phyloP scores from a whole-genome alignment of 2,329 filamentous ascomycete genomes.

The Chaetomium strumarium region DNA sequence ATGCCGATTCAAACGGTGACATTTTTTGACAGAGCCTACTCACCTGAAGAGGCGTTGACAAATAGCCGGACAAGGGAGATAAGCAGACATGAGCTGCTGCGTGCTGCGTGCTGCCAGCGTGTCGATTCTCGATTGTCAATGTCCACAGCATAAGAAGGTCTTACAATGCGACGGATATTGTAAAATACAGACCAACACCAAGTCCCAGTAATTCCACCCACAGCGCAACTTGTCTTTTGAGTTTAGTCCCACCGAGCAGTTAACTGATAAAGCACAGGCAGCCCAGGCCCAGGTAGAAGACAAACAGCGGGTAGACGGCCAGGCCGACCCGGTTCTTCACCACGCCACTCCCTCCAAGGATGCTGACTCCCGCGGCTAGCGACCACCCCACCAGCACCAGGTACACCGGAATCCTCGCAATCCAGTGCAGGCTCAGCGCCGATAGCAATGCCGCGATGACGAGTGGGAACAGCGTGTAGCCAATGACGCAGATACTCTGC shows the following conservation, averaged over 20 bases:
- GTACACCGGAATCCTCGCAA: constrained; percentile 86
- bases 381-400: constrained; percentile 86
- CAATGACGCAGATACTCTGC: constrained; percentile 95
- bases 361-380: constrained; percentile 89
- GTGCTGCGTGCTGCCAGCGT: too few relatives aligned
- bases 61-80: too few relatives aligned
- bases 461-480: constrained; percentile 94
- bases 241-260: background rate
- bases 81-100: too few relatives aligned
- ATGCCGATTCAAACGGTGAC: too few relatives aligned
- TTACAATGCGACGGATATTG: constrained; percentile 7
- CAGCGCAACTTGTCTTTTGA: background rate
- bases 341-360: constrained; percentile 89
- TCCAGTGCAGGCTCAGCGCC: constrained; percentile 69
- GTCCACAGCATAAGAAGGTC: background rate
- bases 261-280: constrained; percentile 97
- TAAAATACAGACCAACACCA: constrained; percentile 9
- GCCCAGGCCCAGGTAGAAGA: constrained; percentile 90
- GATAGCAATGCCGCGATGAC: constrained; percentile 89
- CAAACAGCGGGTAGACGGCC: constrained; percentile 88
- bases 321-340: constrained; percentile 91
- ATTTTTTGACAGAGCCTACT: too few relatives aligned
- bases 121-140: too few relatives aligned
- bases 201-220: background rate
- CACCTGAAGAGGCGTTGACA: too few relatives aligned